Evolutionary conservation across 768 basidiomycete genomes (phyloP).

Genomic region (Cyathus striatus): DNA sequence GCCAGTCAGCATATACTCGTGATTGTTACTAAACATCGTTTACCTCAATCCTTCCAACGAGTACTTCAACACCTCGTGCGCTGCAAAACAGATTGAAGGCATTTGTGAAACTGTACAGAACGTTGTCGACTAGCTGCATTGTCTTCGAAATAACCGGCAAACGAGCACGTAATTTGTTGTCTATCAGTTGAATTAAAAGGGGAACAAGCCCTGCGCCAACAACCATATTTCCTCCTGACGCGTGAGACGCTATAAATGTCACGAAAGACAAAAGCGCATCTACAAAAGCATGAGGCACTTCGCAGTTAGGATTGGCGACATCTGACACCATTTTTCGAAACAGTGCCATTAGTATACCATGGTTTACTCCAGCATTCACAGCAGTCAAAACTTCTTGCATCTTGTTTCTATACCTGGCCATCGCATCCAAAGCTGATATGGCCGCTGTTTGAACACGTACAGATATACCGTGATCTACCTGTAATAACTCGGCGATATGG

Average conservation of each 20-base stretch:
- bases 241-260: conserved; percentile 80
- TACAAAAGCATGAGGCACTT: conserved; percentile 65
- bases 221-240: conserved; percentile 87
- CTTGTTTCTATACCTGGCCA: conserved; percentile 79
- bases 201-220: conserved; percentile 92
- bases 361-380: conserved; percentile 93
- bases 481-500: conserved; percentile 86
- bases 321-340: conserved; percentile 78
- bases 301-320: conserved; percentile 61
- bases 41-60: conserved; percentile 88
- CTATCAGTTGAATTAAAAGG: conserved; percentile 83
- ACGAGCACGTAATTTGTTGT: conserved; percentile 65
- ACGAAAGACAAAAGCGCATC: conserved; percentile 86
- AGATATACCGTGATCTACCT: conserved; percentile 70
- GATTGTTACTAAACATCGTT: neutral
- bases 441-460: conserved; percentile 77
- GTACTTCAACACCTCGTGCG: conserved; percentile 75
- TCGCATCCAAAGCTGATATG: conserved; percentile 84
- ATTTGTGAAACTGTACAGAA: conserved; percentile 84
- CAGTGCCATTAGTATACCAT: conserved; percentile 88
- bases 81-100: conserved; percentile 86
- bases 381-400: conserved; percentile 85
- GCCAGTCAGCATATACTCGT: conserved; percentile 2
- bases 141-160: conserved; percentile 81
- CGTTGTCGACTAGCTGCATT: conserved; percentile 88